Base-by-base conservation (phyloP, 2,329 filamentous ascomycete genomes). In the Aquanectria penicillioides region DNA sequence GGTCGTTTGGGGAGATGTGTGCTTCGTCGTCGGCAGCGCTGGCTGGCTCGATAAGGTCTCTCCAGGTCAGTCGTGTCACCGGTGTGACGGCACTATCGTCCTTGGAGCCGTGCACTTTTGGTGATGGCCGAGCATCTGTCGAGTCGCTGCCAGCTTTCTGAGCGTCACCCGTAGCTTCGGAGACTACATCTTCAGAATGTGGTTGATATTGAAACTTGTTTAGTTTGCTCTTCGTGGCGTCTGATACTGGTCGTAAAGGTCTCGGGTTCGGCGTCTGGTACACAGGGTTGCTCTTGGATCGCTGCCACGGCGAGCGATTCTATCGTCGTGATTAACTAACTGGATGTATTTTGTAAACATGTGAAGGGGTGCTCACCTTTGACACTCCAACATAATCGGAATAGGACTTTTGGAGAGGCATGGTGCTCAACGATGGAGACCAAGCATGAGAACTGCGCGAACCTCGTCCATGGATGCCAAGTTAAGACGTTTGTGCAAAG, bases 141-240 rank as follows among this genome's bases (percentile, higher is more conserved):
- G 36, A 23, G 1, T 43, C 40, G 10, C n/a, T 18, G 23, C 22
- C 49, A 6, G 28, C 12, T 22, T 56, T 48, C 18, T 59, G 59
- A 23, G 48, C 60, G 9, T 65, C 64, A 11, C 62, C 52, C n/a
- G 57, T 31, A n/a, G 59, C 53, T 5, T 67, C 64, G 20, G 63
- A 37, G 13, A 36, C 31, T 7, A 57, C 43, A 17, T 66, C 68
- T 12, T 67, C 63, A 22, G 65, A 54, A 11, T 58, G 48, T 2
- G 68, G 61, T 7, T 75, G 71, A 12, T 80, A 77, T 48, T 80
- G 77, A 62, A 86, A 89, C 54, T 85, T 84, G 69, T 82, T 83
- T 26, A 89, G 78, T 67, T 89, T 89, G 62, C 78, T 84, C 69
- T 85, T 89, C 10, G 87, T 87, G 8, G 78, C 78, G 26, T 84